Conservation (phyloP, 192 early-diverging fungal genomes). For the Umbelopsis sp. region DNA sequence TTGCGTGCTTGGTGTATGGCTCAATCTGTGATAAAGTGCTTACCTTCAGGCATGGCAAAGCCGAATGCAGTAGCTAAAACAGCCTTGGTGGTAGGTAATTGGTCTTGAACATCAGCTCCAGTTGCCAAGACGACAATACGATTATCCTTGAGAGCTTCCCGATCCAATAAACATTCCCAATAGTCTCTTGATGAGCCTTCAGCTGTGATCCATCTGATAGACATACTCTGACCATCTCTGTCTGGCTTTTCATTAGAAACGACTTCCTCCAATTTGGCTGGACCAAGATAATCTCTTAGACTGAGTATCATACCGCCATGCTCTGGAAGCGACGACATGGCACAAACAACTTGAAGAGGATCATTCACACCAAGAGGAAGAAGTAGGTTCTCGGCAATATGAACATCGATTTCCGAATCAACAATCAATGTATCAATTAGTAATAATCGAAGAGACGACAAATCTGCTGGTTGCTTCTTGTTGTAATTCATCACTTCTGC, state of each 20-base stretch:
- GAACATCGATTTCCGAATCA: slow-evolving; percentile 57
- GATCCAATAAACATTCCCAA: slow-evolving; percentile 72
- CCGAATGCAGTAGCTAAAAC: slow-evolving; percentile 49
- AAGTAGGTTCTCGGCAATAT: slow-evolving; percentile 47
- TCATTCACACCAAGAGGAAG: slow-evolving; percentile 41
- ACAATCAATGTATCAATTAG: slow-evolving; percentile 69
- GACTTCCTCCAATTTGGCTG: slow-evolving; percentile 34
- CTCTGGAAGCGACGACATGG: slow-evolving; percentile 71
- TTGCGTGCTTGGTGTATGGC: neutral
- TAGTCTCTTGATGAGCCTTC: slow-evolving; percentile 34
- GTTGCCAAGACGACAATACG: slow-evolving; percentile 59
- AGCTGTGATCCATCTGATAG: slow-evolving; percentile 18
- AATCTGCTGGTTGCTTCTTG: slow-evolving; percentile 57
- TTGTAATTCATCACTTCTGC: slow-evolving; percentile 50
- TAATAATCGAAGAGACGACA: slow-evolving; percentile 61
- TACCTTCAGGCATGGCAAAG: slow-evolving; percentile 63
- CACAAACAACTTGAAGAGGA: slow-evolving; percentile 58
- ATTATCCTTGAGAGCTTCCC: slow-evolving; percentile 62
- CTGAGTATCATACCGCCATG: slow-evolving; percentile 76
- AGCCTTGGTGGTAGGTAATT: slow-evolving; percentile 30
- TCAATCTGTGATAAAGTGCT: neutral
- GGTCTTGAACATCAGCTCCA: slow-evolving; percentile 33
- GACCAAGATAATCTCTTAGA: slow-evolving; percentile 66
- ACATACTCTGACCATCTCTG: slow-evolving; percentile 16
- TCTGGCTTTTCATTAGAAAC: slow-evolving; percentile 8